Base-by-base conservation (phyloP, 176 grass and related monocot species). In the Carex littledalei region DNA sequence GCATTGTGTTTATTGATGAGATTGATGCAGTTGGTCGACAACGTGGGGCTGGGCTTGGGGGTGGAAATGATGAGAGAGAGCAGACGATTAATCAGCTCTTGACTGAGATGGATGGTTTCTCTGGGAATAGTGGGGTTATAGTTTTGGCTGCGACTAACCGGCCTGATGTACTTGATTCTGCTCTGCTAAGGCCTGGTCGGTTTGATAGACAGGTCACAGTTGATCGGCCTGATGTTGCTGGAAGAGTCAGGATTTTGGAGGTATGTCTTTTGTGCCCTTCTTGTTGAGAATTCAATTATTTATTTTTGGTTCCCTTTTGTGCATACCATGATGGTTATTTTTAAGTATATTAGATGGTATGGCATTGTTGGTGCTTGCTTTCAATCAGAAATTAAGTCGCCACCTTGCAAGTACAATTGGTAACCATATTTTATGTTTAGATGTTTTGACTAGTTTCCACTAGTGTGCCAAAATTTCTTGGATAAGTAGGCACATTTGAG, bases 61-160 rank as follows among this genome's bases (percentile, higher is more conserved):
- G 95, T 2, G 95, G 95, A 0, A 98, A 98, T 5, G 95, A 98
- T 43, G 95, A 98, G 88, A 93, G 96, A 69, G 96, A 98, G 87
- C 96, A 98, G 91, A 98, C 96, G 24, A 98, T 95, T 63, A 98
- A 98, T 83, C 96, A 98, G 89, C 88, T 98, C 31, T 81, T 98
- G 63, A 98, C 96, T 0, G 96, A 98, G 89, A 98, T 95, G 96
- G 96, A 98, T n/a, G 96, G 96, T 0, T 98, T 98, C 37, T 21
- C 96, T 1, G 96, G 96, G 9, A 98, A 98, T 45, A 98, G 93
- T 1, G 96, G 96, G 49, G 96, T 98, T 52, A 98, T 98, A 16
- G 96, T 98, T 60, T 90, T 98, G 0, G 96, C 96, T 0, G 96
- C 96, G 0, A 98, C 96, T 12, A 98, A 98, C 87, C 86, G 96